These are phyloP conservation scores for Eucalyptus tenuipes DNA, from an alignment of 345 rosid species.

Conservation along the genomic window DNA sequence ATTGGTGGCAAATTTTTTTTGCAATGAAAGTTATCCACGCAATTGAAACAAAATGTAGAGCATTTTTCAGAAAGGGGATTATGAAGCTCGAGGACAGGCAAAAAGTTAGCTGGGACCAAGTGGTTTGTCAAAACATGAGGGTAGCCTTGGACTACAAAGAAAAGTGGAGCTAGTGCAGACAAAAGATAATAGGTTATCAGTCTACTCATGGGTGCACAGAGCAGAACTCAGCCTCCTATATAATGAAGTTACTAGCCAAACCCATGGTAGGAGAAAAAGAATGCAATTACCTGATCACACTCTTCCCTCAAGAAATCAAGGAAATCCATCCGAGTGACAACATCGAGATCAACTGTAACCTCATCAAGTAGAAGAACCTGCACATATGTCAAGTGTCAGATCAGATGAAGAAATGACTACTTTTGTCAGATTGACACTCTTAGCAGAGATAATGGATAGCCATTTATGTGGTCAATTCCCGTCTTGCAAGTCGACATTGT, in stretches of 20 bases:
- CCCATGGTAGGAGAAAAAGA: not conserved
- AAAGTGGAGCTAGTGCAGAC: not conserved
- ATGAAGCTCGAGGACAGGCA: not conserved
- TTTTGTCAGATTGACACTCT: not conserved
- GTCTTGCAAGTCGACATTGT: not conserved
- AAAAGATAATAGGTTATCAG: not conserved
- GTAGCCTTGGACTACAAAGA: not conserved
- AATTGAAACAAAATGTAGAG: not conserved
- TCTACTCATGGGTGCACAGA: not conserved
- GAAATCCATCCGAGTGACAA: constrained; percentile 90
- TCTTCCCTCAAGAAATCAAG: constrained; percentile 87
- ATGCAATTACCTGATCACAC: constrained; percentile 56
- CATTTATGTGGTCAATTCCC: not conserved
- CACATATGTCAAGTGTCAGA: not conserved
- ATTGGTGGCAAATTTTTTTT: not conserved
- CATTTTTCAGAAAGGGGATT: not conserved
- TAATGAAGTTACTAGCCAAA: not conserved
- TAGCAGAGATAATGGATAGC: not conserved
- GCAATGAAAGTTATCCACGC: not conserved
- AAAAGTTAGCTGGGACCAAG: not conserved
- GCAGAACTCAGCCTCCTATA: not conserved
- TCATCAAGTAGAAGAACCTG: constrained; percentile 93
- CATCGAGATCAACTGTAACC: constrained; percentile 91
- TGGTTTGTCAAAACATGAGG: not conserved
- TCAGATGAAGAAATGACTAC: not conserved